Evolutionary conservation across 208 protist genomes (phyloP).

Genomic region (Trichomonas tenax): DNA sequence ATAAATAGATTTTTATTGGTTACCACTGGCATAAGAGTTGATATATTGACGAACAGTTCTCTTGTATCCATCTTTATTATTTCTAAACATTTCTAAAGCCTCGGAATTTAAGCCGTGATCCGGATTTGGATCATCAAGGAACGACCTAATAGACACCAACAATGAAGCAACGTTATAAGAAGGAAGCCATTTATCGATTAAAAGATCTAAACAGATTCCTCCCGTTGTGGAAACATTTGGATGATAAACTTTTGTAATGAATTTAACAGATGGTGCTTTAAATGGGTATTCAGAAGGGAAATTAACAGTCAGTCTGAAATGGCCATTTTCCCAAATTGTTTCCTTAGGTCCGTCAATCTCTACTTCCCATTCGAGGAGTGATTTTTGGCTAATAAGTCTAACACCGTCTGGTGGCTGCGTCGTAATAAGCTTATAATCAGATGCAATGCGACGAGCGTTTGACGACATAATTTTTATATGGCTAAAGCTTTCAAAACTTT

Average conservation of each 20-base stretch:
- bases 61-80: neutral
- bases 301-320: conserved; percentile 43
- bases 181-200: neutral
- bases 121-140: conserved; percentile 19
- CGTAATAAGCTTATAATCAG: neutral
- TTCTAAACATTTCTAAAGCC: neutral
- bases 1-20: neutral
- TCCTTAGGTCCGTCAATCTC: conserved; percentile 35
- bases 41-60: neutral
- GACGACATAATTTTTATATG: neutral
- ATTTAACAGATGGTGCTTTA: conserved; percentile 39
- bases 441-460: neutral
- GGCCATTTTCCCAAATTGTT: conserved; percentile 45
- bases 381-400: neutral
- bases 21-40: neutral
- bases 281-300: conserved; percentile 51
- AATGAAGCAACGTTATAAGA: neutral
- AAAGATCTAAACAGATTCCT: neutral
- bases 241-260: conserved; percentile 8
- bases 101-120: neutral
- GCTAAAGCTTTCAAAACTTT: neutral
- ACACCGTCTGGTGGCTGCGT: conserved; percentile 16
- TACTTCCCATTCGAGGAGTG: neutral
- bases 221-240: neutral
- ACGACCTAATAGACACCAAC: conserved; percentile 2